Conservation (phyloP, 1,284 basidiomycete species). For the Chondrostereum purpureum region DNA sequence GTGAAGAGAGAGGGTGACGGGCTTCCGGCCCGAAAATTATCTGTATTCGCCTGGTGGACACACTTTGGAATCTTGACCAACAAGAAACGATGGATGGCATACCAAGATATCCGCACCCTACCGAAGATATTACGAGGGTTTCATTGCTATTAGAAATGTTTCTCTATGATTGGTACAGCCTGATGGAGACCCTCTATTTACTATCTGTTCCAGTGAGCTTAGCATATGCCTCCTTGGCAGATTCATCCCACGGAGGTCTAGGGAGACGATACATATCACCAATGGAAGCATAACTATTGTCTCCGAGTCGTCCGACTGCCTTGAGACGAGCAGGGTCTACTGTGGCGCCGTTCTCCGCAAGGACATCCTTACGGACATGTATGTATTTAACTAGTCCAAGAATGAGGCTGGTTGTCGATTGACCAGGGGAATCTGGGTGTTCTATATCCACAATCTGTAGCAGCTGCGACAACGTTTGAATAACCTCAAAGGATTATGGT, state of each 20-base stretch:
- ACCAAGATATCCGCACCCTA: too few relatives aligned
- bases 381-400: conserved; percentile 57
- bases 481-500: background rate
- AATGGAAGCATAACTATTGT: conserved; percentile 41
- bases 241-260: conserved; percentile 42
- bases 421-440: conserved; percentile 27
- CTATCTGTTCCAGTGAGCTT: too few relatives aligned
- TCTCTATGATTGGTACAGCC: too few relatives aligned
- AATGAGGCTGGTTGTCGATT: conserved; percentile 38
- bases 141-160: too few relatives aligned
- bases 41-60: too few relatives aligned
- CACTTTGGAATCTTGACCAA: too few relatives aligned
- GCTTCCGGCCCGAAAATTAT: too few relatives aligned
- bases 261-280: conserved; percentile 41
- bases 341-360: conserved; percentile 24
- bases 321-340: conserved; percentile 47
- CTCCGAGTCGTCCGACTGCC: conserved; percentile 52
- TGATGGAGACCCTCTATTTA: too few relatives aligned
- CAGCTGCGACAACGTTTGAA: conserved; percentile 24
- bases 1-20: background rate
- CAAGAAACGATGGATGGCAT: too few relatives aligned
- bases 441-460: conserved; percentile 39
- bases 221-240: too few relatives aligned
- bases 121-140: too few relatives aligned
- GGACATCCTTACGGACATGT: conserved; percentile 52